Conservation (phyloP, 2,329 filamentous ascomycete genomes). For the Aspergillus vadensis region DNA sequence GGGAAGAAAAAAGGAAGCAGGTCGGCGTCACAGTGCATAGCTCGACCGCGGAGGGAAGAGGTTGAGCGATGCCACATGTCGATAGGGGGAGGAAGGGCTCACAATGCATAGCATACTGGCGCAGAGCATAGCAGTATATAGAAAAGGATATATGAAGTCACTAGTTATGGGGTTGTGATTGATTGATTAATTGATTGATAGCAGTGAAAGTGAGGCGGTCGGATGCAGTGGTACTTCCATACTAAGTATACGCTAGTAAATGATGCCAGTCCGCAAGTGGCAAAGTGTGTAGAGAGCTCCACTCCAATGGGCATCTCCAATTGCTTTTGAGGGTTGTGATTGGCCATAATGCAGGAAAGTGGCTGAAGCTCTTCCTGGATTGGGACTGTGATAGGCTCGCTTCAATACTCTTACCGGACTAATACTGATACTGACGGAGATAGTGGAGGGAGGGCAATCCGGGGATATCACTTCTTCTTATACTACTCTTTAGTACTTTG, state of each 20-base stretch:
- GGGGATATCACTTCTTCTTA: too few species aligned
- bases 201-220: neutral
- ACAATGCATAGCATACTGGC: neutral
- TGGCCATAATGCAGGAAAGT: neutral
- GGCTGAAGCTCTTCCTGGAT: neutral
- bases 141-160: neutral
- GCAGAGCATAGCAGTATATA: neutral
- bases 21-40: neutral
- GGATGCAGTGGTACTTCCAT: neutral
- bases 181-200: neutral
- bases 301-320: neutral
- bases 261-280: neutral
- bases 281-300: neutral
- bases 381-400: neutral
- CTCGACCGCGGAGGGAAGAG: neutral
- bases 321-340: neutral
- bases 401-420: too few species aligned
- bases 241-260: neutral
- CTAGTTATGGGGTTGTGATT: too few species aligned
- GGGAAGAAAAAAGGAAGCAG: neutral
- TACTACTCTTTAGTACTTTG: too few species aligned
- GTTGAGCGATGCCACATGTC: neutral
- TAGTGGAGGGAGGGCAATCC: too few species aligned
- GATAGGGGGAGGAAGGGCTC: neutral
- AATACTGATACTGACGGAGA: too few species aligned